phyloP scores from a whole-genome alignment of 495 filamentous ascomycete genomes.

The Daldinia loculata region DNA sequence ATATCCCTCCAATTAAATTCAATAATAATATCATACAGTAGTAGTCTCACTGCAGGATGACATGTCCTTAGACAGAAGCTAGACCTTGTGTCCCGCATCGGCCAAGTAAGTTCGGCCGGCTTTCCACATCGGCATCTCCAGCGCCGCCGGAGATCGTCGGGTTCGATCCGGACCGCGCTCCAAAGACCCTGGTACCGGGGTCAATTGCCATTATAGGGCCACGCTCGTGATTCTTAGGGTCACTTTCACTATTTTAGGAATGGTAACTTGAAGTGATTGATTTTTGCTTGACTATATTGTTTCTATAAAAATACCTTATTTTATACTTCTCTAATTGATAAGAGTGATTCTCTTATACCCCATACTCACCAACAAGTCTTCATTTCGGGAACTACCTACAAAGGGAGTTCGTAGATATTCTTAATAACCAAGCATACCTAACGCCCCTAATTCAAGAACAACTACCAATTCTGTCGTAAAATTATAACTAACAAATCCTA shows the following conservation, averaged over 20 bases:
- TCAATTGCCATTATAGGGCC: not conserved
- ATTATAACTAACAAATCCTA: not conserved
- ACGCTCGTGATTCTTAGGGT: not conserved
- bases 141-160: constrained; percentile 40
- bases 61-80: not conserved
- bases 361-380: no score
- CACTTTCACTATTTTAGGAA: not conserved
- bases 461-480: no score
- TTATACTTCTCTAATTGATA: no score
- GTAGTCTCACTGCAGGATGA: constrained; percentile 2
- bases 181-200: not conserved
- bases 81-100: not conserved
- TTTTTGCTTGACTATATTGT: no score
- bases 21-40: not conserved
- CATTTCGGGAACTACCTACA: no score
- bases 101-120: not conserved
- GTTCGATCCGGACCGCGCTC: constrained; percentile 11
- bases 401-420: not conserved
- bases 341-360: no score
- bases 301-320: no score
- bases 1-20: not conserved
- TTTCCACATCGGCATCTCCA: constrained; percentile 24
- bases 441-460: no score
- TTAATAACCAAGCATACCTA: not conserved
- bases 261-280: no score